These are phyloP conservation scores for Mycena sanguinolenta DNA, from an alignment of 768 basidiomycete genomes.

Conservation along the genomic window DNA sequence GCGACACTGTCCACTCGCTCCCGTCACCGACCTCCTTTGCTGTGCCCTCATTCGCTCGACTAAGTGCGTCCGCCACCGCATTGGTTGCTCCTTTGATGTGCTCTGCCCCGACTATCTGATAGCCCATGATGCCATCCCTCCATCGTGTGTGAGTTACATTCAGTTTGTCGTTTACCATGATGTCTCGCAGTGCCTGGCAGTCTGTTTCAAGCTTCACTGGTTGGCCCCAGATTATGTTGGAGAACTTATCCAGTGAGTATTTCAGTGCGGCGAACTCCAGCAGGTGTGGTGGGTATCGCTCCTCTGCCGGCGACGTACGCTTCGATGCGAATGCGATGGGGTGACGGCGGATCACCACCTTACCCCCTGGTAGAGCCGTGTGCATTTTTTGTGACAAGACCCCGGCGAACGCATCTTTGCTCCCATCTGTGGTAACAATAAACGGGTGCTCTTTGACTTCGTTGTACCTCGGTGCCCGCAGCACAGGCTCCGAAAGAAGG, in stretches of 20 bases:
- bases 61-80: not conserved
- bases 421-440: no score
- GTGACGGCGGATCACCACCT: no score
- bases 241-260: constrained; percentile 38
- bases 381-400: no score
- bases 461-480: no score
- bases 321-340: no score
- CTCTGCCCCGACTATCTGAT: constrained; percentile 35
- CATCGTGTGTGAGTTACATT: constrained; percentile 40
- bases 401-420: no score
- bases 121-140: constrained; percentile 40
- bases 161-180: constrained; percentile 36
- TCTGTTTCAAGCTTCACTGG: constrained; percentile 34
- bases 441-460: no score
- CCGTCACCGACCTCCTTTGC: not conserved
- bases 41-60: not conserved
- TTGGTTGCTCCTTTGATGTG: constrained; percentile 34
- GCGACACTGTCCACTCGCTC: not conserved
- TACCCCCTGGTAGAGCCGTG: constrained; percentile 32
- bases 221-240: constrained; percentile 38
- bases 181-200: constrained; percentile 37
- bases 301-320: no score
- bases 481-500: no score
- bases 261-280: no score
- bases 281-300: no score